phyloP scores from a whole-genome alignment of 2,329 filamentous ascomycete genomes.

The Paraconiothyrium brasiliense region DNA sequence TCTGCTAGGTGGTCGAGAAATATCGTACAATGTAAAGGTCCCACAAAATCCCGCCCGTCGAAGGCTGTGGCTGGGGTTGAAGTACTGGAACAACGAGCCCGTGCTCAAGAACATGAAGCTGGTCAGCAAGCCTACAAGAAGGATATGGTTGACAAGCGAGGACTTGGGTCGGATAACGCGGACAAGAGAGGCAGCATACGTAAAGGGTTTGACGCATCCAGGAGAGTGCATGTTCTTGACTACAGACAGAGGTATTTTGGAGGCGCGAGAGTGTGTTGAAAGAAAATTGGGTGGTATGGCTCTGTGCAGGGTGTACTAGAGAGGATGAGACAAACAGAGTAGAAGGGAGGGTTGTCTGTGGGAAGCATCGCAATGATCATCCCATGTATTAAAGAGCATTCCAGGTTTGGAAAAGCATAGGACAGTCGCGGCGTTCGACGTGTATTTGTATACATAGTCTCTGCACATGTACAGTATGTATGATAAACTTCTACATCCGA shows the following conservation, averaged over 20 bases:
- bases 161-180: conserved; percentile 72
- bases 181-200: conserved; percentile 71
- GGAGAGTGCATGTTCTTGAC: conserved; percentile 85
- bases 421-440: conserved; percentile 4
- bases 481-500: conserved; percentile 10
- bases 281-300: conserved; percentile 82
- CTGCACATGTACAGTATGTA: conserved; percentile 16
- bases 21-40: conserved; percentile 37
- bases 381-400: conserved; percentile 2
- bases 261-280: conserved; percentile 83
- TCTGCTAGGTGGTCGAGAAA: conserved; percentile 32
- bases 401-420: background rate
- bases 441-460: conserved; percentile 11
- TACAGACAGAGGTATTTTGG: conserved; percentile 80
- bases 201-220: conserved; percentile 76
- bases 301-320: conserved; percentile 71
- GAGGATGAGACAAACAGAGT: background rate
- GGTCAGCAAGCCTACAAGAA: conserved; percentile 78
- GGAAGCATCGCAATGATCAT: background rate
- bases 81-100: conserved; percentile 86
- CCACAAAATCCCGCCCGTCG: conserved; percentile 73
- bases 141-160: conserved; percentile 71
- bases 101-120: conserved; percentile 74
- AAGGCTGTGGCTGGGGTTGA: conserved; percentile 87
- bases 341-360: background rate